A percentile compares a stretch with the other conserved stretches of the same genome.
phyloP scores from a whole-genome alignment of 768 basidiomycete genomes.

The Austroboletus eburneus region DNA sequence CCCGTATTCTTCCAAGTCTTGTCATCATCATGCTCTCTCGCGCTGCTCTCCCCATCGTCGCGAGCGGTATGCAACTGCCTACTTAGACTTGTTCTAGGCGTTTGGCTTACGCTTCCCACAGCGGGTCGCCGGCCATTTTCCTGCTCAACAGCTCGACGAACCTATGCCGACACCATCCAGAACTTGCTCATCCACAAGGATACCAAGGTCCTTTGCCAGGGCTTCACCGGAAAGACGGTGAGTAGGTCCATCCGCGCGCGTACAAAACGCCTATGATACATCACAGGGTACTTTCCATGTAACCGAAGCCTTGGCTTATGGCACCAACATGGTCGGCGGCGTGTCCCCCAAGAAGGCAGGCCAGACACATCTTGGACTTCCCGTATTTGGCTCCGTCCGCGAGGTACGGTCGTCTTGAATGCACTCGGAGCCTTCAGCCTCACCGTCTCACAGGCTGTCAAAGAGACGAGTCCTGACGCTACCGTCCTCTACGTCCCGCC shows the following conservation, averaged over 20 bases:
- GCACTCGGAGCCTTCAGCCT: not conserved
- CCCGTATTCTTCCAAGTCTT: slow-evolving; percentile 8
- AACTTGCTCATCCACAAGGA: slow-evolving; percentile 94
- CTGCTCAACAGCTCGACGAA: slow-evolving; percentile 64
- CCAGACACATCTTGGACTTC: slow-evolving; percentile 89
- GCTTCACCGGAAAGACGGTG: slow-evolving; percentile 96
- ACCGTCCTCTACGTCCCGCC: slow-evolving; percentile 97
- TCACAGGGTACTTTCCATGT: slow-evolving; percentile 92
- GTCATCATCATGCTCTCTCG: slow-evolving; percentile 48
- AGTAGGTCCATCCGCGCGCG: slow-evolving; percentile 15
- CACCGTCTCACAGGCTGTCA: slow-evolving; percentile 62
- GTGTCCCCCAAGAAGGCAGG: slow-evolving; percentile 97
- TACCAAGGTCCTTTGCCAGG: slow-evolving; percentile 89
- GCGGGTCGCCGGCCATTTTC: slow-evolving; percentile 80
- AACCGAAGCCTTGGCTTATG: slow-evolving; percentile 88
- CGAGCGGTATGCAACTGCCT: slow-evolving; percentile 40
- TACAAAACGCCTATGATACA: slow-evolving; percentile 3
- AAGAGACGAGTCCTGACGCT: slow-evolving; percentile 84
- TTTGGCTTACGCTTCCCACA: slow-evolving; percentile 19
- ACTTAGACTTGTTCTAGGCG: not conserved
- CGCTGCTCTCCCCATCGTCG: slow-evolving; percentile 52
- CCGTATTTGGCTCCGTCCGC: slow-evolving; percentile 87
- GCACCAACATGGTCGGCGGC: slow-evolving; percentile 97
- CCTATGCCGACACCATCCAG: slow-evolving; percentile 85
- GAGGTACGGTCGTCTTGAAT: slow-evolving; percentile 53